Evolutionary conservation across 75 land plant genomes (phyloP).

Genomic region (Picea glauca): DNA sequence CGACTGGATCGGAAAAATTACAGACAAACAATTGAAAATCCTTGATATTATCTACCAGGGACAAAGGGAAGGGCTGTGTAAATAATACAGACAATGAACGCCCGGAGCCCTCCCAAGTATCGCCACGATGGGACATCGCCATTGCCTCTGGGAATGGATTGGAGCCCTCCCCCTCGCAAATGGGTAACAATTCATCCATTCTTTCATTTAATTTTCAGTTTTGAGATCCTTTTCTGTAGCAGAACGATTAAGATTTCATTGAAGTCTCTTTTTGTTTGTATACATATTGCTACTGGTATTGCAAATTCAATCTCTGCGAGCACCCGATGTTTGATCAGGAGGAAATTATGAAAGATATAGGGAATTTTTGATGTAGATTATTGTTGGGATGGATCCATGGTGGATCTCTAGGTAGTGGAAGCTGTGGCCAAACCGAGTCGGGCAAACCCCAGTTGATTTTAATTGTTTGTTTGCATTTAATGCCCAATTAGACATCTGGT

Average conservation of each 20-base stretch:
- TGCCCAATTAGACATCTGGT: not conserved
- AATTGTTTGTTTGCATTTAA: not conserved
- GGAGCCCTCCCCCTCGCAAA: conserved; percentile 77
- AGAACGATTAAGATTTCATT: too few relatives aligned
- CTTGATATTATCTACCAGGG: not conserved
- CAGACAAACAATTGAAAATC: not conserved
- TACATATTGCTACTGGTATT: not conserved
- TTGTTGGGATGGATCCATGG: not conserved
- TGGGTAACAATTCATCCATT: conserved; percentile 51
- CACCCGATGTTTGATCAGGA: not conserved
- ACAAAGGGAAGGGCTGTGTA: not conserved
- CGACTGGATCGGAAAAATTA: not conserved
- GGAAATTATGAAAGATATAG: not conserved
- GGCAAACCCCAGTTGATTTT: not conserved
- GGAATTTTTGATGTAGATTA: not conserved
- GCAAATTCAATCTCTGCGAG: not conserved
- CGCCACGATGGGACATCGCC: conserved; percentile 97
- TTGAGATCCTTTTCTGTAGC: too few relatives aligned
- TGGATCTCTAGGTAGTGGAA: not conserved
- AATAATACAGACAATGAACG: conserved; percentile 26
- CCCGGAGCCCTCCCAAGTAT: conserved; percentile 68
- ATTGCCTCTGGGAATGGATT: conserved; percentile 94
- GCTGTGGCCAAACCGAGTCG: not conserved
- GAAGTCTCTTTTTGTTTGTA: not conserved
- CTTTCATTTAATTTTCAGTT: not conserved